Percentiles rank a stretch among this genome's conserved stretches.
phyloP scores from a whole-genome alignment of 2,329 filamentous ascomycete genomes.

The Trichoderma sp. region DNA sequence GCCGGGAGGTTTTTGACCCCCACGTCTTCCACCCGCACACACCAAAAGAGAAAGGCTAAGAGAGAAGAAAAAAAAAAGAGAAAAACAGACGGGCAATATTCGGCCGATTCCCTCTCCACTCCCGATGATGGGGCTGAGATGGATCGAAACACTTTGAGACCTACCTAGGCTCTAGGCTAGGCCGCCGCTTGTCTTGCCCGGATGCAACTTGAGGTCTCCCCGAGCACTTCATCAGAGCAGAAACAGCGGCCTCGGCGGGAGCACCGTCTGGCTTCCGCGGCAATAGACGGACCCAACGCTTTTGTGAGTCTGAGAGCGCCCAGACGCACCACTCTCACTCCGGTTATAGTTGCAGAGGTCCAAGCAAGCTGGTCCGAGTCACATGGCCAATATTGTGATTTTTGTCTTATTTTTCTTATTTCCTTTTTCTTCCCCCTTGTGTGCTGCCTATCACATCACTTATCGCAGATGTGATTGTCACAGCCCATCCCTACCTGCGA shows the following conservation, averaged over 20 bases:
- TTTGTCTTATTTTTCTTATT: not conserved
- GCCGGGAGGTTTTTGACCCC: not conserved
- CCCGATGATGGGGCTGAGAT: conserved; percentile 13
- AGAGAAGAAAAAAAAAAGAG: not conserved
- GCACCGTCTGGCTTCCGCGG: conserved; percentile 5
- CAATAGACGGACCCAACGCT: not conserved
- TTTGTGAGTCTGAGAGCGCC: not conserved
- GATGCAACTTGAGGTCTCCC: conserved; percentile 12
- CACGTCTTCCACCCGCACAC: not conserved
- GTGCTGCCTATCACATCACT: not conserved
- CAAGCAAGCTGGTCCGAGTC: not conserved
- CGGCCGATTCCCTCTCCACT: not conserved
- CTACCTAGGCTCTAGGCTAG: not conserved
- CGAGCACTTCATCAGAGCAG: conserved; percentile 10
- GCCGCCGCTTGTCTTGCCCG: conserved; percentile 6
- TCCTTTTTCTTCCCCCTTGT: not conserved
- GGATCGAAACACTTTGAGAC: conserved; percentile 7
- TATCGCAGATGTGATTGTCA: not conserved
- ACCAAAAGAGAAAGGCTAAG: not conserved
- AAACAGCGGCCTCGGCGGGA: conserved; percentile 2
- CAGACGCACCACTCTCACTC: not conserved
- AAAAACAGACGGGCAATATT: not conserved
- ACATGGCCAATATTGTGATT: conserved; percentile 8
- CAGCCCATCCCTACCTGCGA: not conserved
- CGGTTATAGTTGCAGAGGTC: not conserved